Conservation (phyloP, 495 filamentous ascomycete species). For the Extremus antarcticus region DNA sequence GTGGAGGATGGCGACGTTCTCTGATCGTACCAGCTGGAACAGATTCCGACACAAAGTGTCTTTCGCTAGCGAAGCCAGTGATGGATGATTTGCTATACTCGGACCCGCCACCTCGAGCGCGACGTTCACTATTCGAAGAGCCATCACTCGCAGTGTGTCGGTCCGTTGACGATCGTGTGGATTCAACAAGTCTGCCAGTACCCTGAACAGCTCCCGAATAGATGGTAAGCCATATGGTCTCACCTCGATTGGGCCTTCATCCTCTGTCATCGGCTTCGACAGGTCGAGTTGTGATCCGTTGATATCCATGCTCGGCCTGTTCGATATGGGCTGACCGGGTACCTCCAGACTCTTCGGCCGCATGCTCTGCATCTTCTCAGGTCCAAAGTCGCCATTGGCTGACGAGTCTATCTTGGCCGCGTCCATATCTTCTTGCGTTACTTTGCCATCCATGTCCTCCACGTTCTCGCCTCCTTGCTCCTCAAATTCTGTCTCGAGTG, state of each 20-base stretch:
- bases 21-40: constrained; percentile 92
- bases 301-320: constrained; percentile 19
- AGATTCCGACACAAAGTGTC: constrained; percentile 90
- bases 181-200: constrained; percentile 88
- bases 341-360: constrained; percentile 8
- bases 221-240: constrained; percentile 89
- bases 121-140: constrained; percentile 91
- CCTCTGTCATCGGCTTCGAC: constrained; percentile 15
- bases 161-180: constrained; percentile 86
- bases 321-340: not conserved
- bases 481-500: constrained; percentile 62
- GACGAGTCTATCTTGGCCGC: constrained; percentile 80
- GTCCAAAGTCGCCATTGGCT: constrained; percentile 58
- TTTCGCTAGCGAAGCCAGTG: constrained; percentile 74
- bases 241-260: constrained; percentile 37
- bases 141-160: constrained; percentile 94
- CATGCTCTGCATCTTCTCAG: constrained; percentile 29
- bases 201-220: constrained; percentile 85
- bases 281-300: constrained; percentile 28
- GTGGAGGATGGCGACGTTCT: constrained; percentile 86
- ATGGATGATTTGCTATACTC: constrained; percentile 88
- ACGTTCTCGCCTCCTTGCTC: constrained; percentile 41
- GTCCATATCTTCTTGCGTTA: constrained; percentile 56
- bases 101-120: constrained; percentile 93
- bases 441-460: constrained; percentile 37